Evolutionary conservation across 768 basidiomycete species (phyloP), one percentile per base, ranked within the genome.

Genomic region (Pleurotus ostreatus): DNA sequence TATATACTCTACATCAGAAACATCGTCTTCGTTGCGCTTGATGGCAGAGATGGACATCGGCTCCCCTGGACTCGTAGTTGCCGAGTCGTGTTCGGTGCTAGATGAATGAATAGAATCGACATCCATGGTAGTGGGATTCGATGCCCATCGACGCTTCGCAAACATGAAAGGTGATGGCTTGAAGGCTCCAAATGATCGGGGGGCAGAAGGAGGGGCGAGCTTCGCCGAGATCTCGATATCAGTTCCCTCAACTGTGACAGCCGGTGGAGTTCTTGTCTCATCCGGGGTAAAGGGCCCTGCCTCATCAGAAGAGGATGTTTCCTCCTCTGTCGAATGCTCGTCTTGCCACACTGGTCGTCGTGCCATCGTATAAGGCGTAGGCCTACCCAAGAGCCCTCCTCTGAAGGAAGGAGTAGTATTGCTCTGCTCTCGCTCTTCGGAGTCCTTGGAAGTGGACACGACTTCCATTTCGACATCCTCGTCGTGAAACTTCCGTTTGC

Each of bases 151-250:
- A 53, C 81, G 79, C 61, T 78, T 79, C 6, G 85, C 84, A 65
- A 82, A 85, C 61, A 78, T 77, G 66, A 79, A 76, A n/a, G 85
- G 85, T 38, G 83, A 81, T 13, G 85, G 85, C 49, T 82, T 83
- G 66, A 76, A 80, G 20, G 78, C 79, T 62, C 71, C 74, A 48
- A 75, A 71, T 30, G 66, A 69, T 23, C 71, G 59, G 8, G 61
- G 54, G 3, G 67, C 60, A 4, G 68, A 46, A 16, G 61, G 56
- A 20, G 65, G 55, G 2, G 53, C 43, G 9, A 61, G 41, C 40
- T 60, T 57, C 6, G 61, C 34, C 18, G 62, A 58, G 39, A 60
- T 55, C 26, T 41, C 26, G 16, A 34, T 26, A 45, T 46, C 45
- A 43, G 62, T 49, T 37, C 58, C 59, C 8, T 56, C 58, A 16